These are phyloP conservation scores for Orbilia javanica DNA, from an alignment of 2,329 filamentous ascomycete genomes.

Conservation along the genomic window DNA sequence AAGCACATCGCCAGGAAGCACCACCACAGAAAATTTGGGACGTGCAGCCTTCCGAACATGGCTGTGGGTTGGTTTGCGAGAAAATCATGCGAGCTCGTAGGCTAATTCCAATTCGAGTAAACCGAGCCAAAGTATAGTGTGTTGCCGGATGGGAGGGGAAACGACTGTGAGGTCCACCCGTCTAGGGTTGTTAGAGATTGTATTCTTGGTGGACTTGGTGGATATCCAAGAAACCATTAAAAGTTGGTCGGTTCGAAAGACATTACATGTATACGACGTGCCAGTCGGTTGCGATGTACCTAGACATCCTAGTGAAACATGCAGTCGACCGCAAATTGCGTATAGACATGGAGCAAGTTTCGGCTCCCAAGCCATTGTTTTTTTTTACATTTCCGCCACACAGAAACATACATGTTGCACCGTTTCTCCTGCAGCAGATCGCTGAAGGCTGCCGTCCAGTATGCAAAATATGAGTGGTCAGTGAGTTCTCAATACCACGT, in stretches of 20 bases:
- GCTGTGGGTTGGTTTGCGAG: conserved; percentile 33
- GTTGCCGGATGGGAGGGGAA: conserved; percentile 31
- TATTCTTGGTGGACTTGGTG: conserved; percentile 17
- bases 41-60: conserved; percentile 50
- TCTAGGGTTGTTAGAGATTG: conserved; percentile 20
- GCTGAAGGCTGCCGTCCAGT: conserved; percentile 48
- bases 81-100: conserved; percentile 50
- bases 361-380: conserved; percentile 5
- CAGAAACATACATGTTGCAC: neutral
- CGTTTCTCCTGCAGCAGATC: conserved; percentile 28
- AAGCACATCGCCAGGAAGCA: conserved; percentile 19
- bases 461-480: conserved; percentile 33
- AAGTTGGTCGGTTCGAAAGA: conserved; percentile 23
- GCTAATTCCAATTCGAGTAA: conserved; percentile 43
- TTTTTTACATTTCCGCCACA: neutral
- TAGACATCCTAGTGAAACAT: conserved; percentile 46
- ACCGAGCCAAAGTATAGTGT: conserved; percentile 31
- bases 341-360: neutral
- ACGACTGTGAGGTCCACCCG: neutral
- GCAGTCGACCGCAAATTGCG: conserved; percentile 31
- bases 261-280: conserved; percentile 7
- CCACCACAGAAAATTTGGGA: conserved; percentile 31
- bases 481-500: conserved; percentile 43
- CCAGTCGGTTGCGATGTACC: conserved; percentile 9
- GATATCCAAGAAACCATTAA: conserved; percentile 5